These are phyloP conservation scores for Melanopsichium pennsylvanicum DNA, from an alignment of 1,284 basidiomycete genomes.

Conservation along the genomic window DNA sequence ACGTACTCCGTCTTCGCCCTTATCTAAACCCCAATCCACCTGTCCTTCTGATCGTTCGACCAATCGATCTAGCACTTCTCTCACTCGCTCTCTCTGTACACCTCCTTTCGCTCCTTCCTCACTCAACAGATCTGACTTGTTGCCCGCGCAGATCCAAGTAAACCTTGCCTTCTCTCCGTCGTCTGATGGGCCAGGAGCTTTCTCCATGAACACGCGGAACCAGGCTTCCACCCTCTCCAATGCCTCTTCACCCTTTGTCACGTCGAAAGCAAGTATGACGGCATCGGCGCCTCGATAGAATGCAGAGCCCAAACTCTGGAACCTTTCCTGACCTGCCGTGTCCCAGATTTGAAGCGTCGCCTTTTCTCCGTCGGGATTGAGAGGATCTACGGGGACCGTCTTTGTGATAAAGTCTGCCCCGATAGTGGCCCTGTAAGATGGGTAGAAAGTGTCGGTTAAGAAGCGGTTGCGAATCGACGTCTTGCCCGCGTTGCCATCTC, in stretches of 20 bases:
- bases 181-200: slow-evolving; percentile 32
- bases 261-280: slow-evolving; percentile 52
- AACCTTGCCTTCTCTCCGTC: slow-evolving; percentile 44
- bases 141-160: slow-evolving; percentile 56
- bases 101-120: not conserved
- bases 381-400: slow-evolving; percentile 25
- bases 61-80: slow-evolving; percentile 21
- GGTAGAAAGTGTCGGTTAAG: slow-evolving; percentile 39
- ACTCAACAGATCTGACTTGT: slow-evolving; percentile 47
- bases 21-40: slow-evolving; percentile 28
- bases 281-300: slow-evolving; percentile 62
- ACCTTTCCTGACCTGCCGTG: slow-evolving; percentile 61
- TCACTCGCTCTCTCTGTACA: slow-evolving; percentile 11
- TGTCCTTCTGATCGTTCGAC: slow-evolving; percentile 11
- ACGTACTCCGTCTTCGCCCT: not conserved
- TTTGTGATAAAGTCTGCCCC: slow-evolving; percentile 60
- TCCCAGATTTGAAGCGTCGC: slow-evolving; percentile 50
- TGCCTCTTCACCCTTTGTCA: slow-evolving; percentile 8
- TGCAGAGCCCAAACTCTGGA: slow-evolving; percentile 57
- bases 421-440: slow-evolving; percentile 54
- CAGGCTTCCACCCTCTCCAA: slow-evolving; percentile 27
- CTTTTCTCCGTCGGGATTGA: slow-evolving; percentile 25
- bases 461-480: slow-evolving; percentile 51
- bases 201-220: slow-evolving; percentile 52
- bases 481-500: slow-evolving; percentile 52